Evolutionary conservation across 2,329 filamentous ascomycete genomes (phyloP).

Genomic region (Colletotrichum limetticola): DNA sequence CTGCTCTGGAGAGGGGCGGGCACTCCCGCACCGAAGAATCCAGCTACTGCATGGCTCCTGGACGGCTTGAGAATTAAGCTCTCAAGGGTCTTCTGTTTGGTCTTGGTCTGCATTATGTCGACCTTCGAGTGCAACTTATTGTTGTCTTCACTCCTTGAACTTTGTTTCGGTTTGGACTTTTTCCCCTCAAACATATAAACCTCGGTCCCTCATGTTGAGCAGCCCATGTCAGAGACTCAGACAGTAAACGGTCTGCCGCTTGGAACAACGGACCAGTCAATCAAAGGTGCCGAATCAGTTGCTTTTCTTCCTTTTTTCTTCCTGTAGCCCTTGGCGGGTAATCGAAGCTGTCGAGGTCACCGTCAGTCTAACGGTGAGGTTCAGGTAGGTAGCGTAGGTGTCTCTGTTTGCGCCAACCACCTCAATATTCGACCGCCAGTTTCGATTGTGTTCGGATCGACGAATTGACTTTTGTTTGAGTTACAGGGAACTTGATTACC

Average conservation of each 20-base stretch:
- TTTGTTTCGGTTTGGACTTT: not conserved
- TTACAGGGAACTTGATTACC: not conserved
- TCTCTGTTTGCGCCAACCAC: slow-evolving; percentile 24
- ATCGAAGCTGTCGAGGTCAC: slow-evolving; percentile 3
- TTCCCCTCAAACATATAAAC: too few relatives aligned
- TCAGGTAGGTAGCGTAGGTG: too few relatives aligned
- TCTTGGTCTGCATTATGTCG: not conserved
- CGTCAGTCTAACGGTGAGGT: not conserved
- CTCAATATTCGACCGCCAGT: slow-evolving; percentile 25
- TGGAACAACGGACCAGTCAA: not conserved
- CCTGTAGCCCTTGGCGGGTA: not conserved
- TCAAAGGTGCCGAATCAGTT: not conserved
- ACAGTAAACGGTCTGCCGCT: not conserved
- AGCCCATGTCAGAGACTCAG: not conserved
- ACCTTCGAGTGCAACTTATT: not conserved
- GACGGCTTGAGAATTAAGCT: not conserved
- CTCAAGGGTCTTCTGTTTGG: not conserved
- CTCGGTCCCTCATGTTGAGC: not conserved
- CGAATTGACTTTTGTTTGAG: slow-evolving; percentile 3
- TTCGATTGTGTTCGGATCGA: not conserved
- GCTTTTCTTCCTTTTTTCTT: too few relatives aligned
- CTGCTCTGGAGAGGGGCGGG: slow-evolving; percentile 6
- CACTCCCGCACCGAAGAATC: slow-evolving; percentile 13
- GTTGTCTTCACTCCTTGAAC: not conserved
- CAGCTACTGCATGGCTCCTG: slow-evolving; percentile 10